Evolutionary conservation across 306 rosid genomes (phyloP).

Genomic region (Purshia tridentata): DNA sequence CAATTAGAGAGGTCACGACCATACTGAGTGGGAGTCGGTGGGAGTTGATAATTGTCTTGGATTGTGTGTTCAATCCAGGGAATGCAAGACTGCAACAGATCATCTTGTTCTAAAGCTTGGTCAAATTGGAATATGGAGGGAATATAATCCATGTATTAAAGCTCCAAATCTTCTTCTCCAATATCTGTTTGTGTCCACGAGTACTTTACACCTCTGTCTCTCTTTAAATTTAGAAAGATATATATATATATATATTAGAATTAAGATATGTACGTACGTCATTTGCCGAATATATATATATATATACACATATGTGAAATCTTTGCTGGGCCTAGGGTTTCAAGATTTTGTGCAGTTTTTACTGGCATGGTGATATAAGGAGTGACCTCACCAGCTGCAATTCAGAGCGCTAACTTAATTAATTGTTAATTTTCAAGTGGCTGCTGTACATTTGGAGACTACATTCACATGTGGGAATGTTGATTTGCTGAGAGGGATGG

Average conservation of each 20-base stretch:
- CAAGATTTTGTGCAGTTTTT: constrained; percentile 9
- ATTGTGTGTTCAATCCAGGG: constrained; percentile 11
- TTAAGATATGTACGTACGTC: background rate
- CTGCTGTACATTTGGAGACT: constrained; percentile 31
- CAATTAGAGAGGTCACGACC: background rate
- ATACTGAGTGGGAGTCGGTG: constrained; percentile 14
- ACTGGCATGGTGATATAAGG: constrained; percentile 18
- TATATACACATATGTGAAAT: background rate
- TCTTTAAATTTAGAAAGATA: background rate
- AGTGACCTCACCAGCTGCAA: constrained; percentile 19
- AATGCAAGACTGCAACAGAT: constrained; percentile 21
- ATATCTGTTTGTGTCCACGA: background rate
- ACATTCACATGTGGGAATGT: constrained; percentile 9
- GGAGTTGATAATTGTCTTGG: constrained; percentile 9
- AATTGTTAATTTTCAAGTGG: background rate
- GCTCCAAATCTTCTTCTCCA: constrained; percentile 7
- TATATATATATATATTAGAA: no score
- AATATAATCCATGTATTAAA: constrained; percentile 32
- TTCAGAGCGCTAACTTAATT: background rate
- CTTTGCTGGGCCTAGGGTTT: constrained; percentile 16
- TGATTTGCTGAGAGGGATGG: background rate
- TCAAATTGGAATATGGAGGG: constrained; percentile 19
- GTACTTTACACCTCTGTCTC: background rate
- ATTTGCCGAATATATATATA: background rate
- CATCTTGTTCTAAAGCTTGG: constrained; percentile 21